These are phyloP conservation scores for Thymus quinquecostatus DNA, from an alignment of 257 asterid species.

Conservation along the genomic window DNA sequence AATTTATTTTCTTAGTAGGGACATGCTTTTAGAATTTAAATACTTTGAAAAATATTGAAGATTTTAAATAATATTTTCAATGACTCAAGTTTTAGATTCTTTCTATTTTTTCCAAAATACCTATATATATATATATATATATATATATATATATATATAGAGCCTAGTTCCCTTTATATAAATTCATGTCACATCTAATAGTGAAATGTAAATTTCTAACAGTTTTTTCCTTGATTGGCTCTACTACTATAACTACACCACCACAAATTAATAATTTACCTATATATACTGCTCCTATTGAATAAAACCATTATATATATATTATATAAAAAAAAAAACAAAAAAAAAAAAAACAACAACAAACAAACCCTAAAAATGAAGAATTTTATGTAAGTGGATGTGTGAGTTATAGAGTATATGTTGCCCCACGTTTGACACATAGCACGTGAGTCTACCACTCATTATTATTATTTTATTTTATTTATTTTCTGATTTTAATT, in stretches of 20 bases:
- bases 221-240: conserved; percentile 43
- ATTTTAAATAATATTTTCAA: no score
- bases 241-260: conserved; percentile 10
- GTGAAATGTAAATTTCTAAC: not conserved
- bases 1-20: not conserved
- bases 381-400: not conserved
- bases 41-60: not conserved
- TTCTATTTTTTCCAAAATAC: not conserved
- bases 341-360: no score
- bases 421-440: conserved; percentile 36
- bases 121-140: no score
- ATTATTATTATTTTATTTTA: not conserved
- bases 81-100: no score
- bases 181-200: conserved; percentile 12
- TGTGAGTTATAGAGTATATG: conserved; percentile 11
- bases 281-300: no score
- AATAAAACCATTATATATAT: not conserved
- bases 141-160: no score
- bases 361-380: not conserved
- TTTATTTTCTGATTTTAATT: not conserved
- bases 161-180: not conserved
- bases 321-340: not conserved
- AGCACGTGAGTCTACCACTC: conserved; percentile 60
- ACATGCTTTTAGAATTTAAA: not conserved
- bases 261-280: not conserved